phyloP scores from a whole-genome alignment of 768 basidiomycete genomes.

The Mycena indigotica region DNA sequence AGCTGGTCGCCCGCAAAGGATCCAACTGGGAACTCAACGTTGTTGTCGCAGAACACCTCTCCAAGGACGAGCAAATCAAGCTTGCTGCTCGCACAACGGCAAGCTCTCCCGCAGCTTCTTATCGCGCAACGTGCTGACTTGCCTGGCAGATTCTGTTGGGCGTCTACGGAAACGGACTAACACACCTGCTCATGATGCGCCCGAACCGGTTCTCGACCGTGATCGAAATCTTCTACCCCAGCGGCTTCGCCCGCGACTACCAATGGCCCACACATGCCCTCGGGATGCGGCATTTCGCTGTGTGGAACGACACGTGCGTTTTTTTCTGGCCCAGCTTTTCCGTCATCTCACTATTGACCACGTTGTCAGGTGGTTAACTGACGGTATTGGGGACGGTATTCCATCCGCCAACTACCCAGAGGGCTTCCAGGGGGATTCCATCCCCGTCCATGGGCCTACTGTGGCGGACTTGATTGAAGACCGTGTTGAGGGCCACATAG shows the following conservation, averaged over 20 bases:
- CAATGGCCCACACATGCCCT: slow-evolving; percentile 77
- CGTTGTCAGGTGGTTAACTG: slow-evolving; percentile 33
- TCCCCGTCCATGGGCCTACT: slow-evolving; percentile 70
- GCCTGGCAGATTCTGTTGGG: slow-evolving; percentile 62
- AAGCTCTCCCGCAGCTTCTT: slow-evolving; percentile 25
- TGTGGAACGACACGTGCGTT: slow-evolving; percentile 80
- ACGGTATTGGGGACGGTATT: slow-evolving; percentile 32
- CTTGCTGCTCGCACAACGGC: slow-evolving; percentile 71
- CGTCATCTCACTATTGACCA: neutral
- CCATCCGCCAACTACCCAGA: slow-evolving; percentile 66
- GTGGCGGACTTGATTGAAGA: slow-evolving; percentile 75
- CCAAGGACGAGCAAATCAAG: slow-evolving; percentile 74
- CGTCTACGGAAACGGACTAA: slow-evolving; percentile 79
- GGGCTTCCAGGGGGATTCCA: slow-evolving; percentile 76
- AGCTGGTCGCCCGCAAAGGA: slow-evolving; percentile 45
- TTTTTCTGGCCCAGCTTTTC: neutral
- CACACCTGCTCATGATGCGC: slow-evolving; percentile 83
- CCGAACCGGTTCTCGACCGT: slow-evolving; percentile 71
- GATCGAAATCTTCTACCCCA: slow-evolving; percentile 81
- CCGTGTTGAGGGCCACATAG: slow-evolving; percentile 37
- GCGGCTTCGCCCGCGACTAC: slow-evolving; percentile 83
- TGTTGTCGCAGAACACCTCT: slow-evolving; percentile 61
- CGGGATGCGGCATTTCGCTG: slow-evolving; percentile 69
- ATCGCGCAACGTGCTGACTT: slow-evolving; percentile 1
- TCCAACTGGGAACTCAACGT: slow-evolving; percentile 61